Conservation (phyloP, 805 yeast genomes). For the Komagataella mondaviorum region DNA sequence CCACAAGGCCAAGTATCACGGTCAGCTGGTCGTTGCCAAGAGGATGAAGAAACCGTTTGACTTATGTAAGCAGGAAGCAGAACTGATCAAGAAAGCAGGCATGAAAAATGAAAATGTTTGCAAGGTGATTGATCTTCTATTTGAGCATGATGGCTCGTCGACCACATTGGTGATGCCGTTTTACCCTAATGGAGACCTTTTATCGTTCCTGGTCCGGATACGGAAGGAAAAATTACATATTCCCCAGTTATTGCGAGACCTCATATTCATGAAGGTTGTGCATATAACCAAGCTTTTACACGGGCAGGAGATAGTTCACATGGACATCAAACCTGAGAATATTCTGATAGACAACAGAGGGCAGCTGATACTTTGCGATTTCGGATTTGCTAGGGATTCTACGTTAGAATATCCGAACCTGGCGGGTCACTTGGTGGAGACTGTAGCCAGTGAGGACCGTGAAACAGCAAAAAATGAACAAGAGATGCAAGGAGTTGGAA, state of each 20-base stretch:
- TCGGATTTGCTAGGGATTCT: slow-evolving; percentile 33
- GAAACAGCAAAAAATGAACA: slow-evolving; percentile 6
- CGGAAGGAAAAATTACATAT: slow-evolving; percentile 20
- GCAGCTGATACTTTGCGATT: slow-evolving; percentile 30
- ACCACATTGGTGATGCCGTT: slow-evolving; percentile 22
- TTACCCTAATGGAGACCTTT: slow-evolving; percentile 32
- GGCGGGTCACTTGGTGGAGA: not conserved
- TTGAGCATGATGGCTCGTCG: not conserved
- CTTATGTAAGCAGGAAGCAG: not conserved
- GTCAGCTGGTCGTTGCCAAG: not conserved
- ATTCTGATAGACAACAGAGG: slow-evolving; percentile 31
- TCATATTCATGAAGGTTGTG: slow-evolving; percentile 38
- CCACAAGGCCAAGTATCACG: not conserved
- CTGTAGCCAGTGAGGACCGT: not conserved
- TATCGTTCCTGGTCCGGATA: slow-evolving; percentile 25
- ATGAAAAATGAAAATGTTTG: not conserved
- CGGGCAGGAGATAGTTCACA: slow-evolving; percentile 25
- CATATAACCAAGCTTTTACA: slow-evolving; percentile 32
- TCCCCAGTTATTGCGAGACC: slow-evolving; percentile 24
- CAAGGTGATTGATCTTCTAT: not conserved
- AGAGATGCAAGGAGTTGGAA: slow-evolving; percentile 26
- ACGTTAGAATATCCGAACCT: slow-evolving; percentile 7
- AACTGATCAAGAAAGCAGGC: not conserved
- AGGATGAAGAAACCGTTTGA: not conserved
- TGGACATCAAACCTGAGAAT: slow-evolving; percentile 46